Base-by-base conservation (phyloP, 768 basidiomycete genomes). In the Amanita jacksonii region DNA sequence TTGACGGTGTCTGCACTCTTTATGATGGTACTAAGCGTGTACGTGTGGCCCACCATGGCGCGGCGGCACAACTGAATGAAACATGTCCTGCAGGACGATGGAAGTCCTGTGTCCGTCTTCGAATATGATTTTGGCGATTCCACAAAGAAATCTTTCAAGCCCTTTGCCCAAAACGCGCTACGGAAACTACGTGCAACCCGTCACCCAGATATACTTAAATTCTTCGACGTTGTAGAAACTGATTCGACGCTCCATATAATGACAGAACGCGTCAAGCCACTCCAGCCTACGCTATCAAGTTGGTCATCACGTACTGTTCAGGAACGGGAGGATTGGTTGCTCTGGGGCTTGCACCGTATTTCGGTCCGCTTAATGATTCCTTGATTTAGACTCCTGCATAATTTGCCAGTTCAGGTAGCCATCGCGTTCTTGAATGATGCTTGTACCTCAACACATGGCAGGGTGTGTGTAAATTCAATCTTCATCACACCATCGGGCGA, bases 191-290 rank as follows among this genome's bases (percentile, higher is more conserved):
- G 93, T 33, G 85, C 87, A 3, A 87, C 83, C 7, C 79, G 96
- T 27, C 96, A 99, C 70, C 96, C 96, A 0, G 92, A 98, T 62
- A 78, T 98, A 1, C 77, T 99, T 52, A 93, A 87, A 58, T 97
- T 93, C 64, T 77, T 99, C 68, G 96, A 97, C 50, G 88, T 77
- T 1, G 78, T 89, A 13, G 93, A 97, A 59, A 84, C 90, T 1
- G 96, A 98, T 41, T 75, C 77, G 9, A 75, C 75, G 1, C 75
- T 98, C 33, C 84, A 88, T 59, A 86, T 99, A 54, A 86, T 97
- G 72, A 99, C 96, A 1, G 96, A 99, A 62, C 82, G 89, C 3
- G 83, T 98, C 9, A 72, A 76, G 24, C 89, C 94, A 4, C 65
- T 98, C 15, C 68, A 74, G 10, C 57, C 63, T 6, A 74, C 76